Evolutionary conservation across 1,284 basidiomycete genomes (phyloP), one percentile per base, ranked within the genome.

Genomic region (Austroboletus novae-zelandiae): DNA sequence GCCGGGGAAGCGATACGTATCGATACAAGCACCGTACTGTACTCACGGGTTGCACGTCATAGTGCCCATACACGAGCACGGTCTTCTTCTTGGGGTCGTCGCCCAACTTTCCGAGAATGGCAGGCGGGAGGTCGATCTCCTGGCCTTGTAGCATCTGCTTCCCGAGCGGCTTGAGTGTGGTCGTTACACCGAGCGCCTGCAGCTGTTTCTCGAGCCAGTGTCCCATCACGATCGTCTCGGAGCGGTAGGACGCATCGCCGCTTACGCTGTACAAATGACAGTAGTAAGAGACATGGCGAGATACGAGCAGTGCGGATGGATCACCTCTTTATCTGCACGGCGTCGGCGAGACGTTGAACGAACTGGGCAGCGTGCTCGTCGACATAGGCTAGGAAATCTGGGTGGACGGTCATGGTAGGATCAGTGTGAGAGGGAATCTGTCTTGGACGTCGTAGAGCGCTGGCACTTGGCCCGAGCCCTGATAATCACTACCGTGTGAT

Each of bases 261-360:
- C 83, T 86, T 54, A 91, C 74, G 61, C 88, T 89, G 37, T 29
- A 27, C 49, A 25, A 42, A 29, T 31, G 23, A 25, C 32, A 27
- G 25, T 34, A 25, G 17, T 32, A 6, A 13, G 31, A 30, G 15
- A n/a, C 30, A 48, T 40, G 9, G n/a, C 17, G 57, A 57, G 8
- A 18, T 58, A 27, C 25, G 7, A 27, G 25, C 1, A 27, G 25
- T 27, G 8, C 6, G 25, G 8, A 27, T 27, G 25, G 32, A 14
- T n/a, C 9, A 91, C 91, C 89, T 91, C 47, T 92, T 90, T 57
- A 97, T 96, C 36, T 84, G 83, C 52, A 97, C 91, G n/a, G 94
- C 91, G 41, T 89, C 79, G 6, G 80, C 75, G 20, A 96, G 82
- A 43, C 92, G 80, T 51, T 84, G 70, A 56, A 98, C 89, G 66